phyloP scores from a whole-genome alignment of 2,329 filamentous ascomycete species.

The Escovopsis sp. region DNA sequence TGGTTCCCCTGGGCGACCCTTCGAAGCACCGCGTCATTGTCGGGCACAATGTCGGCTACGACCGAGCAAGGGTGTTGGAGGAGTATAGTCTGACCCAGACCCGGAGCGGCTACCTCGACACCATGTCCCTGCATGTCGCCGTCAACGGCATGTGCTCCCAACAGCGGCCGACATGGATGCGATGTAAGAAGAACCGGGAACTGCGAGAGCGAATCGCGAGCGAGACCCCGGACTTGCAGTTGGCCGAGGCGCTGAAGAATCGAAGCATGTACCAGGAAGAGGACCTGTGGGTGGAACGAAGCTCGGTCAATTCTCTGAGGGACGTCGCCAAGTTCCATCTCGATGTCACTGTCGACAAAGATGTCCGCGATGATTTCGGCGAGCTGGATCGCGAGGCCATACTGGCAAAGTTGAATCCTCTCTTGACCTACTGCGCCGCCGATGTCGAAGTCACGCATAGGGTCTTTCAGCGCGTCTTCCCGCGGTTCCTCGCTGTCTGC shows the following conservation, averaged over 20 bases:
- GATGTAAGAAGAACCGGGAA: conserved; percentile 81
- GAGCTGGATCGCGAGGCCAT: conserved; percentile 62
- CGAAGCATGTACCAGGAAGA: conserved; percentile 70
- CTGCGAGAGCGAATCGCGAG: conserved; percentile 64
- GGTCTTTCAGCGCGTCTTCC: conserved; percentile 89
- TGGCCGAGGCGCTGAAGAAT: conserved; percentile 56
- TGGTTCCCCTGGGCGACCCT: conserved; percentile 77
- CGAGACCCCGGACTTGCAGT: conserved; percentile 54
- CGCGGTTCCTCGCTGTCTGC: conserved; percentile 75
- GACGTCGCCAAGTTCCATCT: conserved; percentile 97
- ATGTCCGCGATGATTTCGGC: conserved; percentile 72
- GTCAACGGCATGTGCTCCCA: conserved; percentile 98
- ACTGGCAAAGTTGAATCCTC: conserved; percentile 56
- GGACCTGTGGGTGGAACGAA: conserved; percentile 88
- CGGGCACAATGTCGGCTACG: conserved; percentile 92
- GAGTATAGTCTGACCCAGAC: conserved; percentile 79
- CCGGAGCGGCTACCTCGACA: conserved; percentile 79
- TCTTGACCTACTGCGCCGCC: conserved; percentile 87
- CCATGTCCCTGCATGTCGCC: conserved; percentile 95
- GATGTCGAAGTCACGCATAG: conserved; percentile 88
- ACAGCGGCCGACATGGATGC: conserved; percentile 95
- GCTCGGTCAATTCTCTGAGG: conserved; percentile 84
- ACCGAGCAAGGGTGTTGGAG: conserved; percentile 73
- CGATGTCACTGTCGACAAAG: conserved; percentile 81
- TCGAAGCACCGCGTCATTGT: conserved; percentile 62